A percentile compares a stretch with the other conserved stretches of the same genome.
These are phyloP conservation scores for Lumnitzera racemosa DNA, from an alignment of 345 rosid species.

Conservation along the genomic window DNA sequence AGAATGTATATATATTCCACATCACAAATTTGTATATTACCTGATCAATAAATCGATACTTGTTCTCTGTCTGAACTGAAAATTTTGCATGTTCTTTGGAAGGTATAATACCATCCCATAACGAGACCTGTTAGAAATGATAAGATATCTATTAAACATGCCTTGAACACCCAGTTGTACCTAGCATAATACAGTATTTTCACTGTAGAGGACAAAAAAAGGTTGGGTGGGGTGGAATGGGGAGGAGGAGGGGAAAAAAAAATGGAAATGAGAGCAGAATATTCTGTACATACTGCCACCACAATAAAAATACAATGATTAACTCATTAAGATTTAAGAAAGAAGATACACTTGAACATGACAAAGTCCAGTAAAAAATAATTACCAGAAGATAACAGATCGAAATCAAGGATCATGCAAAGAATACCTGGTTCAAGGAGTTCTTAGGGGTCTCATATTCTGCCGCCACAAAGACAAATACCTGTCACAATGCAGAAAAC, in stretches of 20 bases:
- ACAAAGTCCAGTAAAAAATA: not conserved
- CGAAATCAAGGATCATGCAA: not conserved
- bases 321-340: too few species aligned
- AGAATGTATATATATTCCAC: not conserved
- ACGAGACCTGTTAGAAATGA: slow-evolving; percentile 50
- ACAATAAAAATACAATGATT: too few species aligned
- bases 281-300: too few species aligned
- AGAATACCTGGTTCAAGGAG: slow-evolving; percentile 72
- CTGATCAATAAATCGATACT: slow-evolving; percentile 94
- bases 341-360: too few species aligned
- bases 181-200: too few species aligned
- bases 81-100: slow-evolving; percentile 75
- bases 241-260: too few species aligned
- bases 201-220: too few species aligned
- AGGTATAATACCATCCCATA: slow-evolving; percentile 95
- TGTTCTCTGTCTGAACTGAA: slow-evolving; percentile 63
- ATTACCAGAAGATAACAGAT: not conserved
- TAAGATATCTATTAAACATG: not conserved
- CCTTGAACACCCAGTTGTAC: not conserved
- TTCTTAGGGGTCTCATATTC: slow-evolving; percentile 77
- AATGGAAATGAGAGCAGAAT: too few species aligned
- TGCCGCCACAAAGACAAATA: slow-evolving; percentile 78
- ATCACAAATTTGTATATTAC: slow-evolving; percentile 17
- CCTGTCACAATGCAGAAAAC: slow-evolving; percentile 29
- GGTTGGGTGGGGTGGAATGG: too few species aligned